Percentiles rank a stretch among this genome's conserved stretches.
These are phyloP conservation scores for Prunus padus DNA, from an alignment of 306 rosid species.

Conservation along the genomic window DNA sequence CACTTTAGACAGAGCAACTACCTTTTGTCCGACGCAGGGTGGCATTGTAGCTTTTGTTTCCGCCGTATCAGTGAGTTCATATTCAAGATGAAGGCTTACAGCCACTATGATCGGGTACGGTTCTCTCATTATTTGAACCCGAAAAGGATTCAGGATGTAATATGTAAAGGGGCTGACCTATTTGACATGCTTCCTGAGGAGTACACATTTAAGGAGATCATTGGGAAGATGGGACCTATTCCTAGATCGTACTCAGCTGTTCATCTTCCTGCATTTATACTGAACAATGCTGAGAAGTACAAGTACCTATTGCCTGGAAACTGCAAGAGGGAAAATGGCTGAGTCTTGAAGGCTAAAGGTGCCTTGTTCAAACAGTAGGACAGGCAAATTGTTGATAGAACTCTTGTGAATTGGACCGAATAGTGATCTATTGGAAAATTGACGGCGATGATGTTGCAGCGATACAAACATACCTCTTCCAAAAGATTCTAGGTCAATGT, in stretches of 20 bases:
- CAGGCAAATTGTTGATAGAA: slow-evolving; percentile 11
- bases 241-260: slow-evolving; percentile 79
- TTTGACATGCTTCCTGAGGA: slow-evolving; percentile 91
- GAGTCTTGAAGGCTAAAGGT: slow-evolving; percentile 29
- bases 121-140: slow-evolving; percentile 69
- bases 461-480: slow-evolving; percentile 24
- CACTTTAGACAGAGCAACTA: slow-evolving; percentile 65
- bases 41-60: slow-evolving; percentile 94
- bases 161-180: slow-evolving; percentile 71
- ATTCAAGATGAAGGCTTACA: slow-evolving; percentile 89
- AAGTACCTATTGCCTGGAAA: slow-evolving; percentile 74
- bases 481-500: slow-evolving; percentile 34
- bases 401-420: slow-evolving; percentile 24
- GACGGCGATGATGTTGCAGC: slow-evolving; percentile 17
- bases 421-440: slow-evolving; percentile 29
- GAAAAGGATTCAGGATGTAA: slow-evolving; percentile 60
- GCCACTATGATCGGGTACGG: slow-evolving; percentile 71
- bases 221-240: slow-evolving; percentile 82
- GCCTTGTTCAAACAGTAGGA: slow-evolving; percentile 6
- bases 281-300: slow-evolving; percentile 63
- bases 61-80: slow-evolving; percentile 60
- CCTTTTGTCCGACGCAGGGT: slow-evolving; percentile 66
- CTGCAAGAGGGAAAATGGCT: slow-evolving; percentile 75
- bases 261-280: slow-evolving; percentile 69
- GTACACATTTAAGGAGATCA: slow-evolving; percentile 75